A percentile compares a stretch with the other conserved stretches of the same genome.
phyloP scores from a whole-genome alignment of 352 stramenopile species.

The Pelagophyceae sp. region DNA sequence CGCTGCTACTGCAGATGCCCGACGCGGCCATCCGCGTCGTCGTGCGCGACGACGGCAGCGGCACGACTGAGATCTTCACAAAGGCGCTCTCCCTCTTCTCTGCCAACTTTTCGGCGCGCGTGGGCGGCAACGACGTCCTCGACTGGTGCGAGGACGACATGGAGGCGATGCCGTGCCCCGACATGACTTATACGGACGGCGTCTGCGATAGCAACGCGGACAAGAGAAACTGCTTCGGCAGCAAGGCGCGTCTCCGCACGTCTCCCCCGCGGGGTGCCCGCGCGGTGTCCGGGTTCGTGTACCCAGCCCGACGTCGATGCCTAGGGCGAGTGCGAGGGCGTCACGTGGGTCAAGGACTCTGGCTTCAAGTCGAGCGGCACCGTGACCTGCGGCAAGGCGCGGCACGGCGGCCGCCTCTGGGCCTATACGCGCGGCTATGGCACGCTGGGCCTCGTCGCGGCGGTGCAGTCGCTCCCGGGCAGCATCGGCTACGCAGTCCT shows the following conservation, averaged over 20 bases:
- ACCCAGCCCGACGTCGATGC: neutral
- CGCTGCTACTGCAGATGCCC: neutral
- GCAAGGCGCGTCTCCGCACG: too few relatives aligned
- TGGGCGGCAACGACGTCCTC: constrained; percentile 13
- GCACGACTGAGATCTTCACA: constrained; percentile 30
- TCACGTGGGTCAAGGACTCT: neutral
- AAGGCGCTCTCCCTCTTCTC: constrained; percentile 19
- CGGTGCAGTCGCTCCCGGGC: neutral
- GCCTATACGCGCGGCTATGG: neutral
- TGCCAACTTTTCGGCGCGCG: neutral
- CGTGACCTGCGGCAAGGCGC: neutral
- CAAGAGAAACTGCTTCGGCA: too few relatives aligned
- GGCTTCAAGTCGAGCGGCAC: neutral
- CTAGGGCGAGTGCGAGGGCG: neutral
- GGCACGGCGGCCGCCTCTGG: neutral
- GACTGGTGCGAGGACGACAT: constrained; percentile 4
- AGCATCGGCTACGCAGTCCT: constrained; percentile 28
- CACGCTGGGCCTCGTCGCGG: constrained; percentile 25
- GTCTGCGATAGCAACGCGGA: too few relatives aligned
- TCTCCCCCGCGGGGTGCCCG: too few relatives aligned
- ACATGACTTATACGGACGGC: too few relatives aligned
- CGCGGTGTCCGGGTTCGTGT: too few relatives aligned
- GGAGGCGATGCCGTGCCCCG: too few relatives aligned
- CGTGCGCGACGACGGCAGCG: constrained; percentile 24
- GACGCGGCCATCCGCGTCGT: constrained; percentile 22